phyloP scores from a whole-genome alignment of 345 rosid species.

The Corymbia maculata region DNA sequence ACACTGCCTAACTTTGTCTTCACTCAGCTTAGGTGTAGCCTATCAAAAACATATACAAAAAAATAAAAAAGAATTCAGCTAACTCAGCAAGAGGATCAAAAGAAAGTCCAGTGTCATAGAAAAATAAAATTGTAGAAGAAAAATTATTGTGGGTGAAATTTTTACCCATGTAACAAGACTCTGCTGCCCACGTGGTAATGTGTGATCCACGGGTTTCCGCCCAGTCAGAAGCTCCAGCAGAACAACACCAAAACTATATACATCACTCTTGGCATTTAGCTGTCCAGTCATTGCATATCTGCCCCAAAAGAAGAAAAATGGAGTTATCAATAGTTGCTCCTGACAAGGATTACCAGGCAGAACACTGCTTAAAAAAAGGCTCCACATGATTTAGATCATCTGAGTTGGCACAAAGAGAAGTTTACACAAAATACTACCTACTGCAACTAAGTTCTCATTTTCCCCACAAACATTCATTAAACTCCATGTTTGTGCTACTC shows the following conservation, averaged over 20 bases:
- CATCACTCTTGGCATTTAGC: constrained; percentile 80
- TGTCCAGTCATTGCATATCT: constrained; percentile 99
- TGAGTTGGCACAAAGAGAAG: neutral
- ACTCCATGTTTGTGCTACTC: neutral
- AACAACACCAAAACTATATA: constrained; percentile 47
- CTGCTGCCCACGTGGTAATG: constrained; percentile 89
- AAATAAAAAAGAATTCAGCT: neutral
- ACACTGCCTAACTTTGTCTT: constrained; percentile 89
- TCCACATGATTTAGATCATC: neutral
- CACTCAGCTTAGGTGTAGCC: constrained; percentile 94
- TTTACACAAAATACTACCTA: neutral
- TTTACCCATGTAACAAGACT: constrained; percentile 63
- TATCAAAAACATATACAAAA: constrained; percentile 5
- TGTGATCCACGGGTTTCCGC: constrained; percentile 93
- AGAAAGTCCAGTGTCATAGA: neutral
- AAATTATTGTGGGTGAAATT: neutral
- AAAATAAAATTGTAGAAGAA: neutral
- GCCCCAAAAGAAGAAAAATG: neutral
- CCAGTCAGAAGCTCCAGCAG: constrained; percentile 93
- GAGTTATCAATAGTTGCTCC: neutral
- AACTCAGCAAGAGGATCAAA: neutral
- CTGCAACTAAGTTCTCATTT: neutral
- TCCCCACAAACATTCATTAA: neutral
- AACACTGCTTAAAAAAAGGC: neutral
- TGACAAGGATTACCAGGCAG: neutral